phyloP scores from a whole-genome alignment of 2,329 filamentous ascomycete species.

The Fusarium sulawesiense region DNA sequence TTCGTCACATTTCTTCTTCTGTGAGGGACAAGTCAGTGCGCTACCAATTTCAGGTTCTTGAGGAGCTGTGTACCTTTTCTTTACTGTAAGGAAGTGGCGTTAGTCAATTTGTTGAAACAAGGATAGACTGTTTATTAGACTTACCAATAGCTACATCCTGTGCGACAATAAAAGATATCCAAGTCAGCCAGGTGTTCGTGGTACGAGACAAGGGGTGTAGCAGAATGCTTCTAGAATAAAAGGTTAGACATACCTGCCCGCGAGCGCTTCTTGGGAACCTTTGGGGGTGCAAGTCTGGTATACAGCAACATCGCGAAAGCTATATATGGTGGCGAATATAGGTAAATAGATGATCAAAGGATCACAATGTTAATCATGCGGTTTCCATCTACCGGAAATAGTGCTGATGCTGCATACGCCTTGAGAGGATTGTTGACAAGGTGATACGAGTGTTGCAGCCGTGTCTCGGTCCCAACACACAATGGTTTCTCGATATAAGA shows the following conservation, averaged over 20 bases:
- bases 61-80: conserved; percentile 57
- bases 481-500: background rate
- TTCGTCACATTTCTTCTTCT: conserved; percentile 71
- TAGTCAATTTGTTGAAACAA: conserved; percentile 17
- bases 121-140: conserved; percentile 33
- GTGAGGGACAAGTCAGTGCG: conserved; percentile 18
- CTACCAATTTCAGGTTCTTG: background rate
- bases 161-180: conserved; percentile 20
- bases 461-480: background rate
- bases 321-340: conserved; percentile 37
- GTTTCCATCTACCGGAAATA: conserved; percentile 31
- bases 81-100: conserved; percentile 54
- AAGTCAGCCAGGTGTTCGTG: conserved; percentile 16
- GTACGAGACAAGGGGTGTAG: conserved; percentile 13
- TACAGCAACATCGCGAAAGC: conserved; percentile 64
- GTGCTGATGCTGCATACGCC: conserved; percentile 28
- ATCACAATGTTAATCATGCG: conserved; percentile 37
- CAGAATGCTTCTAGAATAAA: conserved; percentile 13
- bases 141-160: conserved; percentile 66
- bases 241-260: conserved; percentile 51
- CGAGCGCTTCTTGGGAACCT: conserved; percentile 69
- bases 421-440: background rate
- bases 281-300: conserved; percentile 67
- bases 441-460: background rate
- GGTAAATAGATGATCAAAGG: conserved; percentile 39